Evolutionary conservation across 768 basidiomycete species (phyloP).

Genomic region (Neoboletus subvelutipes): DNA sequence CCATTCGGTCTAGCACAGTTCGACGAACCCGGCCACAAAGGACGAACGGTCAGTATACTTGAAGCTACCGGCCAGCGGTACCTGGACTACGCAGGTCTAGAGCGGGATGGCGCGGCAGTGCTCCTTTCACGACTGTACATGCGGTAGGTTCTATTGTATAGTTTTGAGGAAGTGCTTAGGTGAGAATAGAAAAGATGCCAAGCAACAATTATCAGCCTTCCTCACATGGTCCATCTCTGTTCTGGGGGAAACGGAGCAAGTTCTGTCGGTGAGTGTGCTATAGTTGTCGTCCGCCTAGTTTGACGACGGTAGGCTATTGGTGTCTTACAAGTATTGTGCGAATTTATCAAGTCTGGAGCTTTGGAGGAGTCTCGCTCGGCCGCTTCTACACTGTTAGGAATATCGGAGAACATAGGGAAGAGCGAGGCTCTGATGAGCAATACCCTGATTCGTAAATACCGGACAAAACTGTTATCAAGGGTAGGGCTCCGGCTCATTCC

Average conservation of each 20-base stretch:
- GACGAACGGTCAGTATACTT: constrained; percentile 54
- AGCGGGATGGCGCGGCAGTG: constrained; percentile 79
- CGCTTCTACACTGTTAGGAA: constrained; percentile 42
- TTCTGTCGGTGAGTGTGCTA: constrained; percentile 48
- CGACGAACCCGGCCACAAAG: constrained; percentile 55
- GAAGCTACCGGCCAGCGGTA: constrained; percentile 58
- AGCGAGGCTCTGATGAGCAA: constrained; percentile 48
- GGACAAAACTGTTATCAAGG: constrained; percentile 66
- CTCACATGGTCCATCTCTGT: constrained; percentile 44
- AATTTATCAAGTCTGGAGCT: constrained; percentile 65
- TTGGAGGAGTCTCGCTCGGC: constrained; percentile 49
- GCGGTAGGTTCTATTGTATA: constrained; percentile 47
- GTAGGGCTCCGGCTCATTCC: constrained; percentile 64
- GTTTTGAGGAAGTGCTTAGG: constrained; percentile 10
- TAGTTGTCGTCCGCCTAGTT: not conserved
- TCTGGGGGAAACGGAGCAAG: constrained; percentile 40
- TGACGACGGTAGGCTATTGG: constrained; percentile 57
- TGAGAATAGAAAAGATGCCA: constrained; percentile 55
- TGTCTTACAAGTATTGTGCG: constrained; percentile 64
- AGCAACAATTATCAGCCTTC: constrained; percentile 49
- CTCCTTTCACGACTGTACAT: constrained; percentile 81
- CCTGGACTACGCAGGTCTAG: constrained; percentile 71
- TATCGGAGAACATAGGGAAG: constrained; percentile 44
- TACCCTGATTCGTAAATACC: constrained; percentile 66
- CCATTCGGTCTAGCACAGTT: constrained; percentile 91